Evolutionary conservation across 768 basidiomycete genomes (phyloP).

Genomic region (Pleurotus pulmonarius): DNA sequence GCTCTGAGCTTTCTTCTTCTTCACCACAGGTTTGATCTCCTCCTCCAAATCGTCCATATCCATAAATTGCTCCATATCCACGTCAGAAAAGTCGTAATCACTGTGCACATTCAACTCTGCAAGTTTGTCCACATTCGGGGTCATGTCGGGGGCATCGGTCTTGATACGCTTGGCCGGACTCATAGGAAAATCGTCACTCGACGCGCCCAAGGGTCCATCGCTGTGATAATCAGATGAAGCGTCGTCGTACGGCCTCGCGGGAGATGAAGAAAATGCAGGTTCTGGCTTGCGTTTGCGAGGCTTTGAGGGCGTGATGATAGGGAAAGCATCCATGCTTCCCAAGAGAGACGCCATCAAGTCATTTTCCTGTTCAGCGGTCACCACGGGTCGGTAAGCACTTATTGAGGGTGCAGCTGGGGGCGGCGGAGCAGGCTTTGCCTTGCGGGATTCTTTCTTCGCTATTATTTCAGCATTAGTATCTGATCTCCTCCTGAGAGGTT

Average conservation of each 20-base stretch:
- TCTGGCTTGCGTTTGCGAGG: slow-evolving; percentile 70
- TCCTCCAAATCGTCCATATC: slow-evolving; percentile 52
- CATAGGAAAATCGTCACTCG: slow-evolving; percentile 58
- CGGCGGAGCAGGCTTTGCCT: slow-evolving; percentile 47
- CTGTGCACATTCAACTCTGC: slow-evolving; percentile 57
- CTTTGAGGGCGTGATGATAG: slow-evolving; percentile 22
- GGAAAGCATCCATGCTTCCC: slow-evolving; percentile 60
- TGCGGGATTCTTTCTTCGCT: slow-evolving; percentile 30
- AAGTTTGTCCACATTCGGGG: slow-evolving; percentile 56
- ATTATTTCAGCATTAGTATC: background rate
- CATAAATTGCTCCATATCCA: slow-evolving; percentile 62
- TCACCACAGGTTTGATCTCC: slow-evolving; percentile 23
- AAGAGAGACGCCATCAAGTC: slow-evolving; percentile 88
- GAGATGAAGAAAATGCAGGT: slow-evolving; percentile 40
- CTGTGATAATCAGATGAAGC: slow-evolving; percentile 45
- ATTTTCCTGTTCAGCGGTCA: slow-evolving; percentile 75
- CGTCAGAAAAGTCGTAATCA: slow-evolving; percentile 46
- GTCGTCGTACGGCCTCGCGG: slow-evolving; percentile 28
- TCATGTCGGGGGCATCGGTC: slow-evolving; percentile 36
- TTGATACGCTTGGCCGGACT: slow-evolving; percentile 71
- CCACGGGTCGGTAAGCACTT: slow-evolving; percentile 74
- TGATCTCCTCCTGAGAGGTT: background rate
- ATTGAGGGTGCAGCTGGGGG: slow-evolving; percentile 58
- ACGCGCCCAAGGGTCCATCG: slow-evolving; percentile 37
- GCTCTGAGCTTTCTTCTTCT: slow-evolving; percentile 21